Base-by-base conservation (phyloP, 139 green algal genomes). In the Auxenochlorella protothecoides region DNA sequence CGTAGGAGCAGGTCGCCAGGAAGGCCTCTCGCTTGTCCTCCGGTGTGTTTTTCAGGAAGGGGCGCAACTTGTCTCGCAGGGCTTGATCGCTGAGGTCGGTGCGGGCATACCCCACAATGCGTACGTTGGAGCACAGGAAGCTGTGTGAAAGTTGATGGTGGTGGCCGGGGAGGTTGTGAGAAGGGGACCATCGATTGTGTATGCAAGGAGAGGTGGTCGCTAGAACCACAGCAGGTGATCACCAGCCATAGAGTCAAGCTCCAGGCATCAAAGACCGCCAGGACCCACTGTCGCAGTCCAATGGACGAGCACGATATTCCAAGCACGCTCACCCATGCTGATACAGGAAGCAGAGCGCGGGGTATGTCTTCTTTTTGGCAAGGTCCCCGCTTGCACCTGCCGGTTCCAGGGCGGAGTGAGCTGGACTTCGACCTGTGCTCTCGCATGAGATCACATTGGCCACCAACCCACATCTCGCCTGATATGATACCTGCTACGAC, bases 301-400 rank as follows among this genome's bases (percentile, higher is more conserved):
- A 44, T 44, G 27, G 27, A 44, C 10, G 0, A 67, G 56, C 59
- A 75, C 56, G 13, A 74, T 68, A 68, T 55, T 83, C 69, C 59
- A 68, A n/a, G 60, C 5, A 55, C 57, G 2, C 61, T 70, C 27
- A 13, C 16, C 6, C 54, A 65, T 54, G 27, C 8, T 61, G 51
- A 72, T 81, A 92, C 0, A 96, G 81, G 57, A 87, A 81, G 71
- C 85, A 93, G 5, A 97, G 79, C 1, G 92, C 87, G 4, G 92
- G 91, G 76, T 88, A 96, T 0, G 88, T 96, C 73, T 97, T 97
- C 77, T 96, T 97, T 68, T 89, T 89, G 2, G 91, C 91, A 11
- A 96, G 76, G 78, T 96, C 91, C 0, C 91, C 91, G 14, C 68
- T 76, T 6, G 78, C 78, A 9, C 78, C 78, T 82, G 77, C 51